phyloP scores from a whole-genome alignment of 1,139 yeast genomes.

The Protomyces gravidus region DNA sequence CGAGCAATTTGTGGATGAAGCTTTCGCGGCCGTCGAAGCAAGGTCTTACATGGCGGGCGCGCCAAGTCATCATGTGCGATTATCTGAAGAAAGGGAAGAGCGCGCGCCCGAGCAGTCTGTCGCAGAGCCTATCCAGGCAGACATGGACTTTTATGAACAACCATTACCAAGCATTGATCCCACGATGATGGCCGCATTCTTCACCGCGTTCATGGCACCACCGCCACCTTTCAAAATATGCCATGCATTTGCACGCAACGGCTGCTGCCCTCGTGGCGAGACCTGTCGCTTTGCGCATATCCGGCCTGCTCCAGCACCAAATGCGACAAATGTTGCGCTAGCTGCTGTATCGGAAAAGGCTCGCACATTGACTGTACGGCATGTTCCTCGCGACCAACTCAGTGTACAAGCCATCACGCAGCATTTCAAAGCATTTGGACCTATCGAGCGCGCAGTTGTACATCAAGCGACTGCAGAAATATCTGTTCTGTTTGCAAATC shows the following conservation, averaged over 20 bases:
- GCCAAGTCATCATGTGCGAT: background rate
- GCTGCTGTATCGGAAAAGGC: no score
- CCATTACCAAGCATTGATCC: background rate
- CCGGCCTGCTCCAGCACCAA: no score
- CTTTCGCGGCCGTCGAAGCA: constrained; percentile 37
- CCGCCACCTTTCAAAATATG: background rate
- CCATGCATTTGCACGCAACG: background rate
- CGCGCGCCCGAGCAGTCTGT: background rate
- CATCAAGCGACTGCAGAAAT: no score
- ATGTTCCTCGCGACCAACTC: no score
- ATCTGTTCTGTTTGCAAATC: no score
- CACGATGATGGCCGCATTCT: background rate
- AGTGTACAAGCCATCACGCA: no score
- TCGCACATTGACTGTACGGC: no score
- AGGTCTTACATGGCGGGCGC: constrained; percentile 8
- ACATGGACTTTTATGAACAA: no score
- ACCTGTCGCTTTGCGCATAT: background rate
- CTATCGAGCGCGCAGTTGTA: no score
- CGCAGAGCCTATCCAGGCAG: no score
- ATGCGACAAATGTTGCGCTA: no score
- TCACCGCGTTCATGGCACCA: background rate
- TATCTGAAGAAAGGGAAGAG: background rate
- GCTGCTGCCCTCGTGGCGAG: background rate
- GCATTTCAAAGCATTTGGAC: no score
- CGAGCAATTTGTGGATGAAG: constrained; percentile 39